Evolutionary conservation across 2,329 filamentous ascomycete genomes (phyloP), one percentile per base, ranked within the genome.

Genomic region (Fusarium coffeatum): DNA sequence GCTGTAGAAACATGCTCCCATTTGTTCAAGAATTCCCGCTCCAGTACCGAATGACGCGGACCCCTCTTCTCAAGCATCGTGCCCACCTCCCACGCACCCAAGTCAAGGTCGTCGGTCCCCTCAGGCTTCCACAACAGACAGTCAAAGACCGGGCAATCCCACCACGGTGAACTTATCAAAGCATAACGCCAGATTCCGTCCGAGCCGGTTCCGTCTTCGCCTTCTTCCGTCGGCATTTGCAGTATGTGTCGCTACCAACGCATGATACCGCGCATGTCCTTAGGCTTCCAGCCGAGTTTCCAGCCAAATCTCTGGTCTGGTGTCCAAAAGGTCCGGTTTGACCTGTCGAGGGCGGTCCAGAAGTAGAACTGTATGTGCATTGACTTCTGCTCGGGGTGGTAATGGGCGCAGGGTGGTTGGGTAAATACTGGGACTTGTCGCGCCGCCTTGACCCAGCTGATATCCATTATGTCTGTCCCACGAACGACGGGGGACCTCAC

Each of bases 161-260:
- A 74, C 76, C 76, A 78, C 1, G 76, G 76, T 0, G 74, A 76
- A 10, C 66, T 70, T 20, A 66, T 34, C 9, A 78, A 59, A 2
- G 68, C 42, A 5, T 43, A 32, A 15, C 55, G 57, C 76, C 76
- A 78, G 18, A 74, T 54, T 27, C 76, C 73, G 23, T 76, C 73
- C 13, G 56, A 46, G 37, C 73, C 70, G 16, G 69, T 73, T 65
- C 32, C 30, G 68, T 62, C n/a, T 72, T 61, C 7, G 68, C 60
- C 20, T 72, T 63, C 8, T 23, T 55, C 63, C 25, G 59, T 64
- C 11, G 65, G 46, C 16, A 46, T 55, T 34, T 66, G 51, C 49
- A 74, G 51, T 54, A 71, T 74, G 41, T 72, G 64, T 56, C 76
- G 76, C 66, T 76, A 78, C 76, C 73, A 78, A 59, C 63, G 54